Conservation (phyloP, 768 basidiomycete species). For the Arthromyces matolae region DNA sequence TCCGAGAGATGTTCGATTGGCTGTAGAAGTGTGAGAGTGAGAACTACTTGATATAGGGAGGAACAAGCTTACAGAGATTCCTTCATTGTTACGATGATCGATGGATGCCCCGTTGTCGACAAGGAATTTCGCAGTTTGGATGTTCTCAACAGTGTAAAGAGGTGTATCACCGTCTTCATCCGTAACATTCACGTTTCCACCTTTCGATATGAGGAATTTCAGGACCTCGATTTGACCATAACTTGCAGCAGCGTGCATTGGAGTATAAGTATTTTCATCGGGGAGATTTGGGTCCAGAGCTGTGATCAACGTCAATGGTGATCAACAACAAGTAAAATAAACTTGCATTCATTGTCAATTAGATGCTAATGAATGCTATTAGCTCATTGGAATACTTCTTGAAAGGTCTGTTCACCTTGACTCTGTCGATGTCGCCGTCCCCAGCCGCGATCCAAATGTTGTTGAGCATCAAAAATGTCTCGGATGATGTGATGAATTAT, state of each 20-base stretch:
- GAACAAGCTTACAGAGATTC: constrained; percentile 59
- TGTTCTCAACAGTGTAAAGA: constrained; percentile 82
- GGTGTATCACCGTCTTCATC: constrained; percentile 92
- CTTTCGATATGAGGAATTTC: constrained; percentile 74
- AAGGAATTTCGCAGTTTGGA: constrained; percentile 74
- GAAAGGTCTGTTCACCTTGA: constrained; percentile 44
- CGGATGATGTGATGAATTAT: constrained; percentile 1
- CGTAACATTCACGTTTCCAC: constrained; percentile 82
- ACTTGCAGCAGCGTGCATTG: constrained; percentile 93
- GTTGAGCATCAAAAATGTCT: constrained; percentile 27
- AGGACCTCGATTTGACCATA: constrained; percentile 79
- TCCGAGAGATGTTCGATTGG: constrained; percentile 66
- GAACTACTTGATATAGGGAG: background rate
- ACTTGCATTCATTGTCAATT: constrained; percentile 56
- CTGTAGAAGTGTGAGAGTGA: constrained; percentile 32
- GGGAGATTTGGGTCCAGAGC: constrained; percentile 67
- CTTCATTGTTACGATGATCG: constrained; percentile 62
- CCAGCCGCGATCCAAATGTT: constrained; percentile 95
- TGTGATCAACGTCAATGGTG: constrained; percentile 30
- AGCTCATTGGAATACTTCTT: background rate
- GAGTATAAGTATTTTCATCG: constrained; percentile 75
- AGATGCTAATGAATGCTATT: constrained; percentile 42
- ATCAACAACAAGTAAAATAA: constrained; percentile 5
- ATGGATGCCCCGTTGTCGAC: constrained; percentile 73
- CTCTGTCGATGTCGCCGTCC: constrained; percentile 80